phyloP scores from a whole-genome alignment of 1,284 basidiomycete species.

The Stygiomarasmius scandens region DNA sequence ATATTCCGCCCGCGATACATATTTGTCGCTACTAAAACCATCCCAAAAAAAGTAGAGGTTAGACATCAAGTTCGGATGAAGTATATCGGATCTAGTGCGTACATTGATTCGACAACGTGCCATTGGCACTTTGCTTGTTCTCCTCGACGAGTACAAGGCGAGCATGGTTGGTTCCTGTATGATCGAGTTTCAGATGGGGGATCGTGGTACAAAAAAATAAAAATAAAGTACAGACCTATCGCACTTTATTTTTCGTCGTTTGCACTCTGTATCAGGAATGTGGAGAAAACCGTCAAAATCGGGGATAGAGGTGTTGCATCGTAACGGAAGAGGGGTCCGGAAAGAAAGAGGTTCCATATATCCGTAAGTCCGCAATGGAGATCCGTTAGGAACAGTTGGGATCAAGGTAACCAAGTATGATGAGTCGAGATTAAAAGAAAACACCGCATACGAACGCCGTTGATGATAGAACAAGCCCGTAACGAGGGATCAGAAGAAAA shows the following conservation, averaged over 20 bases:
- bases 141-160: constrained; percentile 49
- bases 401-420: neutral
- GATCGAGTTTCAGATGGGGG: neutral
- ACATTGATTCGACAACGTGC: constrained; percentile 52
- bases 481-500: too few species aligned
- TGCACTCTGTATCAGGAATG: constrained; percentile 40
- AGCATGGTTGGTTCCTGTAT: constrained; percentile 46
- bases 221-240: constrained; percentile 39
- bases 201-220: too few species aligned
- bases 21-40: constrained; percentile 43
- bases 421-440: neutral
- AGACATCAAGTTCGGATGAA: too few species aligned
- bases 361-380: neutral
- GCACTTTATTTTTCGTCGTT: constrained; percentile 54
- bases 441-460: too few species aligned
- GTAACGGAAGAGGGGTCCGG: neutral
- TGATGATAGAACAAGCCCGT: too few species aligned
- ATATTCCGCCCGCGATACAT: constrained; percentile 48
- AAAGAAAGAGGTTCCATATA: neutral
- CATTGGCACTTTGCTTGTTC: constrained; percentile 52
- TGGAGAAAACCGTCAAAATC: constrained; percentile 6
- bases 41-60: constrained; percentile 7
- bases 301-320: too few species aligned
- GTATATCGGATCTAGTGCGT: too few species aligned
- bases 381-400: neutral